These are phyloP conservation scores for Camellia lanceoleosa DNA, from an alignment of 148 eudicot genomes.

Conservation along the genomic window DNA sequence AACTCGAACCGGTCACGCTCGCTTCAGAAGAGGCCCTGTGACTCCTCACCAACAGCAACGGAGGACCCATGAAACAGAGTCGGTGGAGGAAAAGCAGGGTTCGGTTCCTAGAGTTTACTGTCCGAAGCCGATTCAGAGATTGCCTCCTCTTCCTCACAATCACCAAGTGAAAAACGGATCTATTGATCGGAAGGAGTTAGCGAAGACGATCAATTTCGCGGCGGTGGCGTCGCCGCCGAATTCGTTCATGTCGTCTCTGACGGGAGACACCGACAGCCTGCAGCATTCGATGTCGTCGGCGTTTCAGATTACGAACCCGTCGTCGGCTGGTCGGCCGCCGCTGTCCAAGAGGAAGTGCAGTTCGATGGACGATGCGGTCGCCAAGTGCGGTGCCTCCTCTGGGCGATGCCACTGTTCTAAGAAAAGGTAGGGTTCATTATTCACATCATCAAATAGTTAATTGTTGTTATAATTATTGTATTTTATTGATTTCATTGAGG, in stretches of 20 bases:
- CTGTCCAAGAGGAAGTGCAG: constrained; percentile 78
- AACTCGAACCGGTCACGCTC: constrained; percentile 82
- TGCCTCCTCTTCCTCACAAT: constrained; percentile 54
- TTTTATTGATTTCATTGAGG: background rate
- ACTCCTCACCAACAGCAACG: constrained; percentile 12
- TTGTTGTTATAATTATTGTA: background rate
- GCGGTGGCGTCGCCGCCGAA: constrained; percentile 45
- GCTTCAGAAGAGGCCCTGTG: constrained; percentile 79
- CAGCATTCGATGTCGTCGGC: constrained; percentile 81
- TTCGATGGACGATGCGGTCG: constrained; percentile 55
- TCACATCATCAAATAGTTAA: no score
- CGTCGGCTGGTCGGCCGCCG: constrained; percentile 74
- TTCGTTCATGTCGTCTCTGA: constrained; percentile 65
- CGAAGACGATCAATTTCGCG: constrained; percentile 60
- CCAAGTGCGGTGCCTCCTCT: constrained; percentile 64
- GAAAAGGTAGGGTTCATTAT: constrained; percentile 48
- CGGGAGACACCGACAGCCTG: constrained; percentile 63
- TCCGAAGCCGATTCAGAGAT: constrained; percentile 45
- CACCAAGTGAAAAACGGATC: constrained; percentile 21
- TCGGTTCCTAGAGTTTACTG: constrained; percentile 14
- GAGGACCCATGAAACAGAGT: constrained; percentile 3
- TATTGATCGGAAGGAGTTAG: constrained; percentile 37
- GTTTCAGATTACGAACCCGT: constrained; percentile 75
- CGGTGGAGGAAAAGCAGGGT: constrained; percentile 12
- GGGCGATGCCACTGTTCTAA: constrained; percentile 89